Conservation (phyloP, 345 rosid genomes). For the Garcia nutans region DNA sequence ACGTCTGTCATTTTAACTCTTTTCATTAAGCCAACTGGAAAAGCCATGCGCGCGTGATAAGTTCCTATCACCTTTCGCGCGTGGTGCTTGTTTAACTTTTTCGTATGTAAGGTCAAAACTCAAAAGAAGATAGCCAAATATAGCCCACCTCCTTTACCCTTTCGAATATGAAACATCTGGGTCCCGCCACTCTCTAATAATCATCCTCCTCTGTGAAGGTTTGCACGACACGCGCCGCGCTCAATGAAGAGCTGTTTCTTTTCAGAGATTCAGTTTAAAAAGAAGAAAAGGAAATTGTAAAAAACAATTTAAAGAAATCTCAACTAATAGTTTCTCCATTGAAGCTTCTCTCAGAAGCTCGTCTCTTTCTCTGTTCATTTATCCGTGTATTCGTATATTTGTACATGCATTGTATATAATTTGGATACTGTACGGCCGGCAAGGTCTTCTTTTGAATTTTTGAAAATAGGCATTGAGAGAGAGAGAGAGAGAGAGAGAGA, state of each 20-base stretch:
- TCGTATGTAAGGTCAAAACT: neutral
- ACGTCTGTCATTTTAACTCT: neutral
- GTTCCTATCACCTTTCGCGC: neutral
- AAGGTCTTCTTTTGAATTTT: neutral
- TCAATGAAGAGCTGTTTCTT: neutral
- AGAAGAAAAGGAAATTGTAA: neutral
- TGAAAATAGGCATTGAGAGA: neutral
- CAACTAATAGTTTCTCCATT: neutral
- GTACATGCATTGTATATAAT: neutral
- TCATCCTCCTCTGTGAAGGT: neutral
- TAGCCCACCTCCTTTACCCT: neutral
- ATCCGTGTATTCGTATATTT: neutral
- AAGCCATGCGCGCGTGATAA: conserved; percentile 10
- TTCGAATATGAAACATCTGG: neutral
- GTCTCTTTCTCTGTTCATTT: neutral
- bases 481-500: neutral
- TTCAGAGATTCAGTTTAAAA: neutral
- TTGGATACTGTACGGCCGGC: conserved; percentile 11
- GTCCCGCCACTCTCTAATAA: conserved; percentile 1
- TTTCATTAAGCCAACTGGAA: neutral
- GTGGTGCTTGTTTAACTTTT: neutral
- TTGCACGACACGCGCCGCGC: neutral
- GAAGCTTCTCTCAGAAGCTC: neutral
- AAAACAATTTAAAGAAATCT: neutral
- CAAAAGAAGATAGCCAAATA: neutral